phyloP scores from a whole-genome alignment of 2,329 filamentous ascomycete species.

The Kalmusia sp. region DNA sequence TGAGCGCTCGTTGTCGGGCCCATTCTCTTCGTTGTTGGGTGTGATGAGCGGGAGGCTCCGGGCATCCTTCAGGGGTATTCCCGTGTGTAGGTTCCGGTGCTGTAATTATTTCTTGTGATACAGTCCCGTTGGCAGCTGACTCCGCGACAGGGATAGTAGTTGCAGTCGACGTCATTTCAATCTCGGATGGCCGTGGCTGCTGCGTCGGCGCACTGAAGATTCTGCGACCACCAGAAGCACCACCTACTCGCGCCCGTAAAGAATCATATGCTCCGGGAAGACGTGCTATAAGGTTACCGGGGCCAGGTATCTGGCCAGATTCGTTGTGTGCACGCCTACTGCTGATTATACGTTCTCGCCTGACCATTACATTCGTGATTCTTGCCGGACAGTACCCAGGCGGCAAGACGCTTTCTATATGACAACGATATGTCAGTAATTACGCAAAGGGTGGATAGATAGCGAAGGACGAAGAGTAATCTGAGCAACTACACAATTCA shows the following conservation, averaged over 20 bases:
- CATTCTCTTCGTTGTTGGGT: conserved; percentile 51
- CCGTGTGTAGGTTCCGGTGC: conserved; percentile 1
- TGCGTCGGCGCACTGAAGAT: conserved; percentile 40
- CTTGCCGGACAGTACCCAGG: conserved; percentile 59
- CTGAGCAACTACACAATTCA: too few species aligned
- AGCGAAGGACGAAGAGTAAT: too few species aligned
- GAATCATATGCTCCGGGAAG: conserved; percentile 26
- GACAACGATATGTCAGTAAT: too few species aligned
- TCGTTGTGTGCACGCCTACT: conserved; percentile 61
- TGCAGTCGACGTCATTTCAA: conserved; percentile 34
- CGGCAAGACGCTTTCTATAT: conserved; percentile 74
- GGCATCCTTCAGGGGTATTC: conserved; percentile 2
- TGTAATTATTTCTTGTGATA: conserved; percentile 2
- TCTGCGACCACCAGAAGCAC: conserved; percentile 31
- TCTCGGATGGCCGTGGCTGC: conserved; percentile 29
- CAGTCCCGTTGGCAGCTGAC: neutral
- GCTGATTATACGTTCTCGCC: conserved; percentile 75
- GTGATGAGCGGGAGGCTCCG: conserved; percentile 12
- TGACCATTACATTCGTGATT: conserved; percentile 82
- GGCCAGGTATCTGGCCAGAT: neutral
- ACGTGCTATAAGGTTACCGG: conserved; percentile 3
- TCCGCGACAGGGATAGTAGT: neutral
- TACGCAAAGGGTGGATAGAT: too few species aligned
- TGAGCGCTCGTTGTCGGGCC: conserved; percentile 54
- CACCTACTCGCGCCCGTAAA: conserved; percentile 31